Evolutionary conservation across 2,329 filamentous ascomycete species (phyloP), one percentile per base, ranked within the genome.

Genomic region (Thermothelomyces thermophilus): DNA sequence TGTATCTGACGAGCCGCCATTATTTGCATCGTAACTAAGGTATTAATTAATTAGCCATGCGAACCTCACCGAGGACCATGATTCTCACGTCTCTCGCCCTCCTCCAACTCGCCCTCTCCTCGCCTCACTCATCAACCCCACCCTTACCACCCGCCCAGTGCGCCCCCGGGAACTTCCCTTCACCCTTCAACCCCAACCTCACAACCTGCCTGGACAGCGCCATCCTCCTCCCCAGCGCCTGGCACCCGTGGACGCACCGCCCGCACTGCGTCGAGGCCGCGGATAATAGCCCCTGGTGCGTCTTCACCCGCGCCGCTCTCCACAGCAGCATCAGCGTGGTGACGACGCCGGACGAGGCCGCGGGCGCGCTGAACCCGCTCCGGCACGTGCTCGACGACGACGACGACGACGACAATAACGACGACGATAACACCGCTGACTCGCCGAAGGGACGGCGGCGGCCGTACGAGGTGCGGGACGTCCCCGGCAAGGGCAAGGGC

Each of bases 331-430:
- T 68, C 46, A 68, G 65, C 54, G 56, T 68, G 41, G 61, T 68
- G 51, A 64, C 66, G 7, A 68, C 63, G 0, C 67, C 68, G 1
- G 63, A 66, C 45, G 59, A 57, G 20, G 64, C 67, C 1, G 61
- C 66, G 0, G 51, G 50, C 34, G 56, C 56, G 9, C 46, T 64
- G 14, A 51, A 61, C 19, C 58, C 61, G 35, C 46, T 66, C 6
- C 54, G 61, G 17, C 59, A 62, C 30, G 50, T 55, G 1, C 46
- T 58, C 39, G 39, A 39, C 5, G 24, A 26, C 9, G 24, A 26
- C 24, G 24, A 26, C 24, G 24, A n/a, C n/a, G n/a, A n/a, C n/a
- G n/a, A n/a, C n/a, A n/a, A n/a, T n/a, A n/a, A n/a, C n/a, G n/a
- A n/a, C n/a, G n/a, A n/a, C n/a, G n/a, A n/a, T n/a, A n/a, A n/a